A percentile compares a stretch with the other conserved stretches of the same genome.
Evolutionary conservation across 306 rosid genomes (phyloP).

Genomic region (Malus sylvestris): DNA sequence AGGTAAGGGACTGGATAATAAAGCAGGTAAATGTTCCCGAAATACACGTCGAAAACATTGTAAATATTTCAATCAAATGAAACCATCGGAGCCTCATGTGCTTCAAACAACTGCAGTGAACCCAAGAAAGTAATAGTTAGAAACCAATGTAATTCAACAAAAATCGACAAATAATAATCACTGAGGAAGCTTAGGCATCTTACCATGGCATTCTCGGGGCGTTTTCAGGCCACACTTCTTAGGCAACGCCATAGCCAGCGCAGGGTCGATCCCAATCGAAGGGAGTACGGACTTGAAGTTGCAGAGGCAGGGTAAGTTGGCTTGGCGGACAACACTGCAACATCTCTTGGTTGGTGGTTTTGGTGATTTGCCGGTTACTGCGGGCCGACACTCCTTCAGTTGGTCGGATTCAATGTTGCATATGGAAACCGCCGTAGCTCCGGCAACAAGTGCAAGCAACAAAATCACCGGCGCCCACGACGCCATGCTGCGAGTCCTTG

Average conservation of each 20-base stretch:
- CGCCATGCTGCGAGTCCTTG: constrained; percentile 3
- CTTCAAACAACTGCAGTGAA: constrained; percentile 18
- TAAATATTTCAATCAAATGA: too few relatives aligned
- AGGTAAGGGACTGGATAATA: background rate
- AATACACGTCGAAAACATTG: background rate
- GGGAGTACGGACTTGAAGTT: constrained; percentile 38
- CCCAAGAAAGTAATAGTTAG: background rate
- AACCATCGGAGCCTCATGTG: background rate
- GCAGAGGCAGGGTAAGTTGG: constrained; percentile 52
- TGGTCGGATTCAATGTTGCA: constrained; percentile 37
- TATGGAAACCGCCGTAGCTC: constrained; percentile 19
- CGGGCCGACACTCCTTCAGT: constrained; percentile 34
- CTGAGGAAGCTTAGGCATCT: background rate
- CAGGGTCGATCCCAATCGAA: constrained; percentile 39
- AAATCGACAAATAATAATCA: background rate
- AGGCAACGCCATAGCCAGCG: constrained; percentile 55
- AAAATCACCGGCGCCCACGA: constrained; percentile 26
- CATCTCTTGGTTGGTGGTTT: constrained; percentile 38
- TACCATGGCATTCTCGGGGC: constrained; percentile 48
- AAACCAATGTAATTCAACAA: background rate
- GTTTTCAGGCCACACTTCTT: constrained; percentile 40
- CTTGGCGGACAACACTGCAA: constrained; percentile 37
- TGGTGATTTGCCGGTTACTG: constrained; percentile 37
- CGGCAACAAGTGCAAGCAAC: constrained; percentile 26
- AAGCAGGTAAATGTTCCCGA: background rate